phyloP scores from a whole-genome alignment of 1,284 basidiomycete genomes.

The Exobasidium rhododendri region DNA sequence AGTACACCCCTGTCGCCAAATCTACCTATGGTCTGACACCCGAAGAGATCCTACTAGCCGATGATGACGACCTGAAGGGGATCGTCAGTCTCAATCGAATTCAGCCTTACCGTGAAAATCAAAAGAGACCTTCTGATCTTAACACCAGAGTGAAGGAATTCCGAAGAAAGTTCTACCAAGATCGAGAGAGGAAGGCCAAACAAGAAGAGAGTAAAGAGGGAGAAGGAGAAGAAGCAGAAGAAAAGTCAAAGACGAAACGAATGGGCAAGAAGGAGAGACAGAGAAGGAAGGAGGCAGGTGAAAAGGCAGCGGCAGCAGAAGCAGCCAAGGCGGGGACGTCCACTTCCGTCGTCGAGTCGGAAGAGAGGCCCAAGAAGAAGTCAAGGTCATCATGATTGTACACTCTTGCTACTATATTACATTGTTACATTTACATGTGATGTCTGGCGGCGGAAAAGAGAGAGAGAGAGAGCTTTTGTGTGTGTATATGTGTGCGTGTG shows the following conservation, averaged over 20 bases:
- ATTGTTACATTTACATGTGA: too few relatives aligned
- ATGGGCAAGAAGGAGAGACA: constrained; percentile 6
- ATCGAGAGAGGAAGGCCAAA: constrained; percentile 18
- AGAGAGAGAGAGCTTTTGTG: too few relatives aligned
- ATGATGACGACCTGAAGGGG: constrained; percentile 86
- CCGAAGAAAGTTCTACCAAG: constrained; percentile 14
- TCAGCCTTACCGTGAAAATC: constrained; percentile 14
- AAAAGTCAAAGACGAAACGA: constrained; percentile 13
- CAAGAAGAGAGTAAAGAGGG: constrained; percentile 9
- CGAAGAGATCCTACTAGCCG: constrained; percentile 85
- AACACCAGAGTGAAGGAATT: constrained; percentile 14
- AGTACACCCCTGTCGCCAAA: constrained; percentile 73
- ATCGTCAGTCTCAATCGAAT: constrained; percentile 83
- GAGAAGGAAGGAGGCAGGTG: constrained; percentile 1
- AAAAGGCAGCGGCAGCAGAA: not conserved
- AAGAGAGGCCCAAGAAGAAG: not conserved
- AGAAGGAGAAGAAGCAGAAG: constrained; percentile 5
- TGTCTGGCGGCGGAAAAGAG: too few relatives aligned
- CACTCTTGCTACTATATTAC: too few relatives aligned
- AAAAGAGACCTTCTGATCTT: constrained; percentile 13
- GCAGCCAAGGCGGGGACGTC: not conserved
- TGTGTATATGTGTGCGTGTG: too few relatives aligned
- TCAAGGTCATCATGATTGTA: not conserved
- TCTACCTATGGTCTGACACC: constrained; percentile 73
- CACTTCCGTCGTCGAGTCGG: not conserved